Conservation (phyloP, 257 asterid species). For the Voacanga thouarsii region DNA sequence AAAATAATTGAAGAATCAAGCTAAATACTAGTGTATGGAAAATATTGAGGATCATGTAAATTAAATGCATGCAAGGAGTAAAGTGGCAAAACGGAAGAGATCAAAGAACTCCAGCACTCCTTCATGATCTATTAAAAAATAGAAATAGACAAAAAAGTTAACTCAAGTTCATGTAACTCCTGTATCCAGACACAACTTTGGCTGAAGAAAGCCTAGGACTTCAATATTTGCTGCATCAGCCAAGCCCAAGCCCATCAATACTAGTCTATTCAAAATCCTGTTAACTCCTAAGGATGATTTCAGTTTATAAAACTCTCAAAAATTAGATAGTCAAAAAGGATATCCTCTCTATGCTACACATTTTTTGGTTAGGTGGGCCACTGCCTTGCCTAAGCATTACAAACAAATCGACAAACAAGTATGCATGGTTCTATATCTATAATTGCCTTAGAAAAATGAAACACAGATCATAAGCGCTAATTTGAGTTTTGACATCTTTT, state of each 20-base stretch:
- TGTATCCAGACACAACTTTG: not conserved
- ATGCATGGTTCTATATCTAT: not conserved
- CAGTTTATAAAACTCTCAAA: not conserved
- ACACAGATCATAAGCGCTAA: not conserved
- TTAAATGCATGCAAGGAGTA: not conserved
- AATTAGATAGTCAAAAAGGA: not conserved
- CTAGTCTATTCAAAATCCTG: not conserved
- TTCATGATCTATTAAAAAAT: too few relatives aligned
- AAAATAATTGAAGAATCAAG: not conserved
- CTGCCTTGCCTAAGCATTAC: too few relatives aligned
- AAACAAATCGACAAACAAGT: not conserved
- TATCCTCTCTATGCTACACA: not conserved
- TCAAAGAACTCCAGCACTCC: not conserved
- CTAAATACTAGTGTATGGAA: not conserved
- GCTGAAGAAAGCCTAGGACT: too few relatives aligned
- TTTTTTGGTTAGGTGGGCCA: not conserved
- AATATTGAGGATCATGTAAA: not conserved
- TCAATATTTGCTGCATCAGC: not conserved
- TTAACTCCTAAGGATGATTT: too few relatives aligned
- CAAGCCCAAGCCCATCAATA: not conserved
- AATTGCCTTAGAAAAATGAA: not conserved
- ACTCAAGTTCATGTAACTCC: not conserved
- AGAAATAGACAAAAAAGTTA: too few relatives aligned
- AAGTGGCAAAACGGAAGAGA: not conserved
- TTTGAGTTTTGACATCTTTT: conserved; percentile 9